Evolutionary conservation across 2,329 filamentous ascomycete species (phyloP).

Genomic region (Colletotrichum lini): DNA sequence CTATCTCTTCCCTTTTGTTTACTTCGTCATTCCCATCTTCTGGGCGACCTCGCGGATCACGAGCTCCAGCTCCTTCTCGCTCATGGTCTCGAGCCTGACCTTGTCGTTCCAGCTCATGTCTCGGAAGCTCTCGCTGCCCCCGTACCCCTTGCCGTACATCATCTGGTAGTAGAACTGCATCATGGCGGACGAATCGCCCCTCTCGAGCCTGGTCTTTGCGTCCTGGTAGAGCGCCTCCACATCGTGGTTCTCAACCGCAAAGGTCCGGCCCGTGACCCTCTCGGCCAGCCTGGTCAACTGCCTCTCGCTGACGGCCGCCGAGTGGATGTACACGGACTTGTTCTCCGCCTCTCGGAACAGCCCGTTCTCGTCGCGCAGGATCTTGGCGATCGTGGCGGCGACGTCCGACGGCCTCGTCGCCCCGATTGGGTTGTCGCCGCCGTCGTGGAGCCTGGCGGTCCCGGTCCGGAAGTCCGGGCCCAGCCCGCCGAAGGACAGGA

Average conservation of each 20-base stretch:
- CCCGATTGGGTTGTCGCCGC: slow-evolving; percentile 61
- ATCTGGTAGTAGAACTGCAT: slow-evolving; percentile 23
- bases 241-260: slow-evolving; percentile 1
- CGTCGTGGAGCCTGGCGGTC: slow-evolving; percentile 62
- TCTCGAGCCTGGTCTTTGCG: not conserved
- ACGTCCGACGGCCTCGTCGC: slow-evolving; percentile 62
- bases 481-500: slow-evolving; percentile 30
- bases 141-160: slow-evolving; percentile 36
- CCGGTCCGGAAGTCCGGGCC: slow-evolving; percentile 37
- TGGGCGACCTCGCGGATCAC: not conserved
- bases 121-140: slow-evolving; percentile 28
- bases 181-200: slow-evolving; percentile 18
- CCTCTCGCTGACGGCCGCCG: slow-evolving; percentile 64
- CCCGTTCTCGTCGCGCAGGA: slow-evolving; percentile 53
- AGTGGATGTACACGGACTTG: slow-evolving; percentile 66
- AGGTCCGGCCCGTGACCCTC: slow-evolving; percentile 38
- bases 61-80: not conserved
- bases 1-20: not conserved
- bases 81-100: not conserved
- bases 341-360: slow-evolving; percentile 64
- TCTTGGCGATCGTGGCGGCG: slow-evolving; percentile 62
- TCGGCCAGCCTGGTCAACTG: slow-evolving; percentile 58
- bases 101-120: slow-evolving; percentile 37
- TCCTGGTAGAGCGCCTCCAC: slow-evolving; percentile 15
- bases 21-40: not conserved